Evolutionary conservation across 2,329 filamentous ascomycete genomes (phyloP), one percentile per base, ranked within the genome.

Genomic region (Neonectria neomacrospora): DNA sequence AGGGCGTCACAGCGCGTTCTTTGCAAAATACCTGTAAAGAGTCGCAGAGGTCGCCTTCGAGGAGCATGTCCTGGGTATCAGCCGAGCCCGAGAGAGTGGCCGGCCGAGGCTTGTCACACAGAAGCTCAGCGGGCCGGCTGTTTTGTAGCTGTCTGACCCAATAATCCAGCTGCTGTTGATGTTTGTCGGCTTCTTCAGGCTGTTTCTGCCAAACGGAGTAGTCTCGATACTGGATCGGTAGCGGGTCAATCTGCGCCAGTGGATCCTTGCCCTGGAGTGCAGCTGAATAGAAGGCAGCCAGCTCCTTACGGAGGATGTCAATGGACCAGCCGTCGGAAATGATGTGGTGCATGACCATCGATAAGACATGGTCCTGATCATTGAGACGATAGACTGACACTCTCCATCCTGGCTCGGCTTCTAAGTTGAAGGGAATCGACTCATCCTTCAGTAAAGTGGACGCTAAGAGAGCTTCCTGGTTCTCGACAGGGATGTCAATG

Each of bases 151-250:
- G 48, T 6, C 22, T 37, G 11, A 44, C 23, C 61, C 61, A 63
- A 20, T 63, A 58, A 14, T 47, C 32, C 3, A 53, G 20, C n/a
- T 53, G 69, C 3, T 20, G 51, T 16, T 69, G 26, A 7, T 69
- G 55, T 5, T 64, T 26, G 10, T 42, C 48, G 2, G 42, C 70
- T 1, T 78, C 76, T 7, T 77, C 70, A 45, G 74, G 78, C 0
- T 82, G 44, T 9, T 50, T 34, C 18, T 39, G 28, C 44, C 41
- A 44, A 20, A 54, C 32, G 1, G 71, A 53, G 26, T 61, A 71
- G 47, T 73, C 69, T 5, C 66, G 52, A 37, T 71, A 73, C 51
- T 71, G 67, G n/a, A 73, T 68, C 0, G 71, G 61, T 0, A 73
- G 51, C 0, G 70, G 69, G 1, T 41, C 26, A 5, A 68, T n/a